These are phyloP conservation scores for Gymnopus androsaceus DNA, from an alignment of 1,284 basidiomycete genomes.

Conservation along the genomic window DNA sequence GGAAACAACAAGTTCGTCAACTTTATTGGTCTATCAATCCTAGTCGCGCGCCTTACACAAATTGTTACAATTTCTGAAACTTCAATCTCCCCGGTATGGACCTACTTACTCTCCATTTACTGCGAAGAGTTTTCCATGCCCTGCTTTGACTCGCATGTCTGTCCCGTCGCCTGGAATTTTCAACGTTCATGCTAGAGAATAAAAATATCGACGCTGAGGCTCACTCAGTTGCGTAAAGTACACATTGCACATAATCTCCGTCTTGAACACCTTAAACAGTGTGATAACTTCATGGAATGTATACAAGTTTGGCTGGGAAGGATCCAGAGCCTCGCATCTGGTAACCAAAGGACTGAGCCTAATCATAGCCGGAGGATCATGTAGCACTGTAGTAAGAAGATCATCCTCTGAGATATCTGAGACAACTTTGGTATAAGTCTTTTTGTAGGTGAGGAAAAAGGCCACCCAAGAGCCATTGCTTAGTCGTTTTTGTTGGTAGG, in stretches of 20 bases:
- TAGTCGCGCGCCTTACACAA: constrained; percentile 27
- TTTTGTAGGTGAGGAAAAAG: constrained; percentile 29
- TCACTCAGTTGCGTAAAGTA: background rate
- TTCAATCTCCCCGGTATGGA: constrained; percentile 24
- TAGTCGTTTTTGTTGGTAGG: background rate
- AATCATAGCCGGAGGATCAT: constrained; percentile 35
- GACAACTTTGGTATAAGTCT: constrained; percentile 23
- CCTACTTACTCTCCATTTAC: constrained; percentile 28
- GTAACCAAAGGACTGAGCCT: constrained; percentile 37
- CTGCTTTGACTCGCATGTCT: constrained; percentile 32
- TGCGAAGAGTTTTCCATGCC: constrained; percentile 33
- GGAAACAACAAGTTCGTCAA: too few relatives aligned
- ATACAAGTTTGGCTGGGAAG: constrained; percentile 31
- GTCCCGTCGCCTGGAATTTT: constrained; percentile 31
- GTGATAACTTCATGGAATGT: constrained; percentile 36
- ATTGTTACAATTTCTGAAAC: constrained; percentile 29
- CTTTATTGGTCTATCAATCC: too few relatives aligned
- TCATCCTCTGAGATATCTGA: constrained; percentile 10
- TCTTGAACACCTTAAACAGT: constrained; percentile 28
- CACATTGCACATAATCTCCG: constrained; percentile 30
- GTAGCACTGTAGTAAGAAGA: constrained; percentile 33
- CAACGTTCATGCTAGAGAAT: too few relatives aligned
- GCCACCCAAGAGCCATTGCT: constrained; percentile 19
- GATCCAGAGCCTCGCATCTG: constrained; percentile 23
- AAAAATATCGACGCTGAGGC: too few relatives aligned